Base-by-base conservation (phyloP, 1,139 yeast genomes). In the Kurtzmaniella quercitrusa region DNA sequence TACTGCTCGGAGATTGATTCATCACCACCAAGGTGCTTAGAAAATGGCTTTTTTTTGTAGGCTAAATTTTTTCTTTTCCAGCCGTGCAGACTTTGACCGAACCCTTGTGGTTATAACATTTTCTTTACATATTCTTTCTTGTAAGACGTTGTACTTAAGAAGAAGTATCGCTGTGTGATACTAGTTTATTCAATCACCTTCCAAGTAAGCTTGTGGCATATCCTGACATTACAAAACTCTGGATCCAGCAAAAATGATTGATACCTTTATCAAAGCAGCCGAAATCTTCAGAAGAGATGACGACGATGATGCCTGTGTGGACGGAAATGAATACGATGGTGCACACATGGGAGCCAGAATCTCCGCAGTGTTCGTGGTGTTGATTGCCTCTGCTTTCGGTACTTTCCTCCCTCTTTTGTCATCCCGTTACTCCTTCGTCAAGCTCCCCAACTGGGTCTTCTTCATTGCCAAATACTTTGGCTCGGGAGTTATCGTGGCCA, bases 401-500 rank as follows among this genome's bases (percentile, higher is more conserved):
- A 73, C 83, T 0, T 74, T 77, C 48, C 74, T 82, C 60, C 89
- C 89, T 3, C 57, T 83, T 4, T 55, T 82, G 27, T 70, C 85
- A 1, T 78, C 85, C 19, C 68, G 65, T 49, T 75, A 73, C 56
- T 76, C 81, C 3, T 70, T 70, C 52, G 65, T 82, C 40, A 66
- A 73, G 48, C 56, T 82, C 52, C 90, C 84, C 2, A 58, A 70
- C 15, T 73, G 81, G 79, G 75, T 82, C 45, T 88, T 81, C 57
- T 79, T 85, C 56, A 65, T 82, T 38, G 86, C 90, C 44, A 87
- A 86, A 57, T 87, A 78, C 67, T 89, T 90, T 60, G 97, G 97
- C 48, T 84, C 95, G 1, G 97, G 97, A 42, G 96, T 90, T 42
- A 90, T 90, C 57, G 73, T 89, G 9, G 93, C 96, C 1, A 90